phyloP scores from a whole-genome alignment of 805 yeast genomes.

The Ascoidea tarda region DNA sequence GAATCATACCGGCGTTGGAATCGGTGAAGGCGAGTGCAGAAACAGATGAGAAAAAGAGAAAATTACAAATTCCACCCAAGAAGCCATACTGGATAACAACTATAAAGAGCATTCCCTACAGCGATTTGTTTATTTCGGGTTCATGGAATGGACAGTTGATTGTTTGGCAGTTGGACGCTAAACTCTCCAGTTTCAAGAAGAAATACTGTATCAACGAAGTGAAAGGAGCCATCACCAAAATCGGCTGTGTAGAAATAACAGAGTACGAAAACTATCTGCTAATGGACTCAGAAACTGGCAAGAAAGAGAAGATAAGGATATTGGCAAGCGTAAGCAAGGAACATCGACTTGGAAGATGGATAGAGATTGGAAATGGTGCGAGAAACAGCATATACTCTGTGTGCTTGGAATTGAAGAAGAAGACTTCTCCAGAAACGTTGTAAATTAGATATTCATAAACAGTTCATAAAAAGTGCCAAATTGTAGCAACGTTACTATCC shows the following conservation, averaged over 20 bases:
- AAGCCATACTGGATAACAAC: constrained; percentile 83
- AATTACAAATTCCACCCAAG: constrained; percentile 46
- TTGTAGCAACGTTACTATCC: too few relatives aligned
- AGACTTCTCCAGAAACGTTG: too few relatives aligned
- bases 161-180: constrained; percentile 65
- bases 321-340: constrained; percentile 69
- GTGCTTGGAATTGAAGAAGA: not conserved
- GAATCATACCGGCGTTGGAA: constrained; percentile 35
- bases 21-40: constrained; percentile 45
- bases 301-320: constrained; percentile 16
- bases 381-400: constrained; percentile 30
- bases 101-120: constrained; percentile 68
- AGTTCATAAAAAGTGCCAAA: too few relatives aligned
- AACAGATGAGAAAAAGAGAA: constrained; percentile 19
- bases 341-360: constrained; percentile 84
- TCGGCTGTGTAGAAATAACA: constrained; percentile 31
- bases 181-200: constrained; percentile 42
- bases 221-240: constrained; percentile 56
- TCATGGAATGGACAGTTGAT: constrained; percentile 72
- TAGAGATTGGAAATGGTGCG: constrained; percentile 43
- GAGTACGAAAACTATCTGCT: constrained; percentile 3
- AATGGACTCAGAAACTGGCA: not conserved
- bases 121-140: constrained; percentile 76
- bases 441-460: too few relatives aligned
- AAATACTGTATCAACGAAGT: constrained; percentile 45